These are phyloP conservation scores for Calycina marina DNA, from an alignment of 2,329 filamentous ascomycete genomes.

Conservation along the genomic window DNA sequence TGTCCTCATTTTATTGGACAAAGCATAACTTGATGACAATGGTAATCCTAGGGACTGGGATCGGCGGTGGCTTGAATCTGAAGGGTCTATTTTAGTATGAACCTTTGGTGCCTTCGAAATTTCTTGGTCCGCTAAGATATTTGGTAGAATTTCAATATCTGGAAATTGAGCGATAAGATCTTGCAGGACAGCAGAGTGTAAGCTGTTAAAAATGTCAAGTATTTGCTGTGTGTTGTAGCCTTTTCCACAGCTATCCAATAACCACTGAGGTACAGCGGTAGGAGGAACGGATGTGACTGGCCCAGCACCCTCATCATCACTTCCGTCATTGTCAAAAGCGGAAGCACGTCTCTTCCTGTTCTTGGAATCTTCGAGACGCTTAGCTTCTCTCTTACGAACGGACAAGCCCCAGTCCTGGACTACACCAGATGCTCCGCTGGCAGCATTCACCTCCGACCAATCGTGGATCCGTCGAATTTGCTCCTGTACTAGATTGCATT, in stretches of 20 bases:
- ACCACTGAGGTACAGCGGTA: conserved; percentile 22
- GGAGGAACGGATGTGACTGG: conserved; percentile 13
- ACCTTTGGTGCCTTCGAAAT: conserved; percentile 19
- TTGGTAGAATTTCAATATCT: conserved; percentile 27
- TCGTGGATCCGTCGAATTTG: conserved; percentile 47
- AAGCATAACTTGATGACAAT: conserved; percentile 6
- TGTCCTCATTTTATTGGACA: conserved; percentile 12
- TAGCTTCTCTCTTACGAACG: conserved; percentile 49
- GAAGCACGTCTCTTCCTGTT: conserved; percentile 17
- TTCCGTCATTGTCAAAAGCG: conserved; percentile 12
- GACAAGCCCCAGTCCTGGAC: conserved; percentile 46
- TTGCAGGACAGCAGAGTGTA: conserved; percentile 23
- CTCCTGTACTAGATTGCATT: conserved; percentile 47
- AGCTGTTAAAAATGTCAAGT: conserved; percentile 23
- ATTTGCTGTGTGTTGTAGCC: conserved; percentile 23
- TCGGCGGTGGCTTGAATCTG: conserved; percentile 15
- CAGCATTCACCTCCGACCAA: conserved; percentile 42
- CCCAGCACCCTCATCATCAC: conserved; percentile 16
- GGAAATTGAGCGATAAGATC: conserved; percentile 24
- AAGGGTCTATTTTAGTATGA: conserved; percentile 13
- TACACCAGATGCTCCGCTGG: conserved; percentile 26
- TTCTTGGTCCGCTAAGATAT: conserved; percentile 19
- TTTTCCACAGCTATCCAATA: conserved; percentile 19
- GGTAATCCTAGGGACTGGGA: conserved; percentile 20
- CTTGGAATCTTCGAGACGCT: conserved; percentile 31